Percentiles rank a stretch among this genome's conserved stretches.
Evolutionary conservation across 2,329 filamentous ascomycete genomes (phyloP).

Genomic region (Fusarium xyrophilum): DNA sequence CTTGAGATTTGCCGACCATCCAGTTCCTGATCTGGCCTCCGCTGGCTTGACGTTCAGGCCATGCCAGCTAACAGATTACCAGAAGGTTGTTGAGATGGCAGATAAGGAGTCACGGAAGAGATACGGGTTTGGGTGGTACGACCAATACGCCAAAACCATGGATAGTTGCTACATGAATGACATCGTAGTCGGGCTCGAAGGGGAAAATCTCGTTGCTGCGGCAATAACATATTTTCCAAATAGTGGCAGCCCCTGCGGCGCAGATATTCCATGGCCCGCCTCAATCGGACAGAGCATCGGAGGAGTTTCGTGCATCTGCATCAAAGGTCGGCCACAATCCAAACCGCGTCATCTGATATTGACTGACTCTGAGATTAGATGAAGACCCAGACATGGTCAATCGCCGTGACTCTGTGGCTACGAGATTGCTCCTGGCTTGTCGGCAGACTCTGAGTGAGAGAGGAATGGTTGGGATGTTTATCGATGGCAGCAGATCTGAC

Average conservation of each 20-base stretch:
- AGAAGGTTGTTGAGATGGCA: conserved; percentile 57
- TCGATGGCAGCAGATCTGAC: conserved; percentile 62
- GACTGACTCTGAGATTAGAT: conserved; percentile 46
- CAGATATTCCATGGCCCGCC: conserved; percentile 63
- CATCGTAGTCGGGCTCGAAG: conserved; percentile 61
- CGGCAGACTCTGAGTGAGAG: conserved; percentile 54
- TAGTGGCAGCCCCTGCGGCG: conserved; percentile 54
- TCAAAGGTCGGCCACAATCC: conserved; percentile 55
- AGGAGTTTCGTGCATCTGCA: conserved; percentile 67
- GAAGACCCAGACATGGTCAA: conserved; percentile 52
- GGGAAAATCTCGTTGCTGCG: conserved; percentile 57
- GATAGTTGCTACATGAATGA: conserved; percentile 58
- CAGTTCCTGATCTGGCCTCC: conserved; percentile 49
- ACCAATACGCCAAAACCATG: conserved; percentile 62
- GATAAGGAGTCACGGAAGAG: conserved; percentile 55
- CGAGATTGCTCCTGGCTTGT: conserved; percentile 61
- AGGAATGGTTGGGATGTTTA: conserved; percentile 62
- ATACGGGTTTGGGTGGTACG: conserved; percentile 63
- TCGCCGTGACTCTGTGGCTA: conserved; percentile 57
- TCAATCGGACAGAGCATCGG: conserved; percentile 60
- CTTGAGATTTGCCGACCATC: conserved; percentile 59
- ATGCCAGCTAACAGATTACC: conserved; percentile 56
- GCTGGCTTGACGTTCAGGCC: conserved; percentile 53
- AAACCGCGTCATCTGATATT: conserved; percentile 2
- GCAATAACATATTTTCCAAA: conserved; percentile 62